Evolutionary conservation across 179 eudicot species (phyloP).

Genomic region (Monotropa hypopitys): DNA sequence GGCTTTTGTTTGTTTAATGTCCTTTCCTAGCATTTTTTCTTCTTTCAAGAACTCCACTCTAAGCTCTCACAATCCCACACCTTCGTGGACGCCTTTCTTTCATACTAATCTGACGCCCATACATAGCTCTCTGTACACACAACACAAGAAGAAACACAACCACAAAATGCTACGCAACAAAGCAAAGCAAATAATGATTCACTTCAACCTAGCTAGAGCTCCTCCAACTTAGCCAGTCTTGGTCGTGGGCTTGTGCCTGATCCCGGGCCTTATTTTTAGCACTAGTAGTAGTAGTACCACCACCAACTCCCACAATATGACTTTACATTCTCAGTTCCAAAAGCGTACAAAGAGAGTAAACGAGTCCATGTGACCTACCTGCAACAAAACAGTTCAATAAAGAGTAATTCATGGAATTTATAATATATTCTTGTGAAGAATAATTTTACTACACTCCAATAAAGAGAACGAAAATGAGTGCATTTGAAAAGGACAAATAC

Average conservation of each 20-base stretch:
- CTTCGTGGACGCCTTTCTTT: conserved; percentile 1
- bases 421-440: too few relatives aligned
- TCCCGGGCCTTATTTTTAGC: not conserved
- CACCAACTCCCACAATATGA: not conserved
- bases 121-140: not conserved
- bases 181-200: not conserved
- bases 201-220: too few relatives aligned
- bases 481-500: too few relatives aligned
- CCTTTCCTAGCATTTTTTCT: not conserved
- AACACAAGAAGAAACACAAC: not conserved
- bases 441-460: too few relatives aligned
- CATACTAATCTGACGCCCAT: not conserved
- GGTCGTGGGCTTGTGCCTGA: not conserved
- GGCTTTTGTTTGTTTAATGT: not conserved
- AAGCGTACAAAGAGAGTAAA: not conserved
- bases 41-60: not conserved
- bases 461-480: too few relatives aligned
- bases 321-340: not conserved
- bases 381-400: too few relatives aligned
- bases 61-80: not conserved
- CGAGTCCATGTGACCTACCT: not conserved
- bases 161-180: not conserved
- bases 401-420: too few relatives aligned
- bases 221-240: not conserved
- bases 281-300: not conserved